Evolutionary conservation across 352 stramenopile species (phyloP).

Genomic region (Elongisporangium undulatum): DNA sequence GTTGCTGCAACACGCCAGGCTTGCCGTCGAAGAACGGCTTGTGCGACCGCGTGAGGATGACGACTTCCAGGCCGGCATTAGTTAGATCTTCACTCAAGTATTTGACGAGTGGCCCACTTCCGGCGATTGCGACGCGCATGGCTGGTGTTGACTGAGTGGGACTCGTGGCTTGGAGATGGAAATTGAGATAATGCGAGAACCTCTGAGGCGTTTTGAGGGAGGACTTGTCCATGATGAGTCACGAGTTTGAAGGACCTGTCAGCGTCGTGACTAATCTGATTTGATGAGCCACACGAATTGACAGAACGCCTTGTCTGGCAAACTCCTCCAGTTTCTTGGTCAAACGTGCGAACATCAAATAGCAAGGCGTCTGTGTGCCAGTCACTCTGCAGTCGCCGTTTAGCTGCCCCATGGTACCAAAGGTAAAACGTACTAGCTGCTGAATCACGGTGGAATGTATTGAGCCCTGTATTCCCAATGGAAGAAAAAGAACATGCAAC

Average conservation of each 20-base stretch:
- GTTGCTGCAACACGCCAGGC: slow-evolving; percentile 9
- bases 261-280: no score
- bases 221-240: neutral
- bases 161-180: neutral
- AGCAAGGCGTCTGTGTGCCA: no score
- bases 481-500: neutral
- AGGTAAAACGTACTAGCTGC: no score
- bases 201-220: neutral
- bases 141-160: neutral
- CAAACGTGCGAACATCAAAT: no score
- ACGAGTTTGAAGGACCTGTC: neutral
- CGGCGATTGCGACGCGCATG: slow-evolving; percentile 35
- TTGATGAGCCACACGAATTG: no score
- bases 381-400: no score
- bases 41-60: slow-evolving; percentile 3
- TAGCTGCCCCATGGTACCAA: no score
- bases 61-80: slow-evolving; percentile 10
- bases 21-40: slow-evolving; percentile 12
- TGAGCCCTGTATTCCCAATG: neutral
- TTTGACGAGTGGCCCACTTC: slow-evolving; percentile 27
- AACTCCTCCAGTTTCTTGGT: no score
- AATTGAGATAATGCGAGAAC: neutral
- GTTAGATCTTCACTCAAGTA: slow-evolving; percentile 21
- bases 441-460: neutral
- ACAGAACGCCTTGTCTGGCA: no score